These are phyloP conservation scores for Mycena leptocephala DNA, from an alignment of 768 basidiomycete species.

Conservation along the genomic window DNA sequence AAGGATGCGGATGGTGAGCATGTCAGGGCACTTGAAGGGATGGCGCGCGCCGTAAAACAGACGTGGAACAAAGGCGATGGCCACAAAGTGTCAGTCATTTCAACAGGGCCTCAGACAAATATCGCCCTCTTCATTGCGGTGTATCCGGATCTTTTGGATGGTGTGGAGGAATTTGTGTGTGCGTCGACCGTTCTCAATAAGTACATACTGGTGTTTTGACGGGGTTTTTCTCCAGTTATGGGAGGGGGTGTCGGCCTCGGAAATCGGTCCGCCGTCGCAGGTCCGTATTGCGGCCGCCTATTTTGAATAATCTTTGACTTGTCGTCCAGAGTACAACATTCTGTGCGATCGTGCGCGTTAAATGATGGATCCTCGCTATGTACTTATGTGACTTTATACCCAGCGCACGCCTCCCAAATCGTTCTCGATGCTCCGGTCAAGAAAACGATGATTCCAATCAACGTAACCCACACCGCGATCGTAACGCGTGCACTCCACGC, in stretches of 20 bases:
- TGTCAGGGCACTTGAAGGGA: constrained; percentile 78
- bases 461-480: constrained; percentile 91
- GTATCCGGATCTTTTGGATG: constrained; percentile 67
- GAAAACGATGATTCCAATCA: constrained; percentile 86
- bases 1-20: constrained; percentile 56
- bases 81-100: constrained; percentile 76
- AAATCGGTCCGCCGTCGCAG: constrained; percentile 84
- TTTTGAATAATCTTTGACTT: background rate
- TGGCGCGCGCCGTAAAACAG: constrained; percentile 69
- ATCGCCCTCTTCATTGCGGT: constrained; percentile 77
- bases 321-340: constrained; percentile 79
- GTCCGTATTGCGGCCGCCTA: constrained; percentile 48
- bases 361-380: background rate
- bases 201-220: constrained; percentile 37
- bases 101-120: constrained; percentile 91
- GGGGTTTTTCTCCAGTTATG: constrained; percentile 74
- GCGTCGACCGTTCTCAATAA: constrained; percentile 3
- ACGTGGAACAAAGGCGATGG: constrained; percentile 75
- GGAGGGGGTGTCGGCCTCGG: constrained; percentile 92
- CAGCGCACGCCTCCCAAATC: constrained; percentile 89
- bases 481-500: constrained; percentile 71
- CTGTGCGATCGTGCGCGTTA: constrained; percentile 82
- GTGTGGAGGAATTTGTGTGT: constrained; percentile 78
- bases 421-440: constrained; percentile 82
- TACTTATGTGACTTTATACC: background rate